phyloP scores from a whole-genome alignment of 805 yeast species.

The Candida pseudoglaebosa region DNA sequence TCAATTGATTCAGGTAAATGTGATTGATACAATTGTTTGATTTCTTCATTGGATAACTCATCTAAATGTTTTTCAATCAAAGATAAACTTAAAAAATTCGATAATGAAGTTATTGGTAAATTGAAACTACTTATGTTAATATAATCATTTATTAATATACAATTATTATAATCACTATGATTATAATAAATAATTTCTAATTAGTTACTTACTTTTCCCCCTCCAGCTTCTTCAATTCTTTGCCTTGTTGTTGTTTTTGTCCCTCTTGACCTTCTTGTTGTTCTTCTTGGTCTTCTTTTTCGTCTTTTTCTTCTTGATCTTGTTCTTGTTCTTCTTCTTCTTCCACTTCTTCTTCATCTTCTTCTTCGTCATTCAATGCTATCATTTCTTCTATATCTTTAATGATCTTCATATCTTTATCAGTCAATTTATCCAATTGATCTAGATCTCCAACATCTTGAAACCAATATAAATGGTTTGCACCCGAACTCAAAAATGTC shows the following conservation, averaged over 20 bases:
- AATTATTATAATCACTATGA: too few species aligned
- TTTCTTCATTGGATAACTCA: constrained; percentile 27
- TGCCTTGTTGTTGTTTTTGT: constrained; percentile 1
- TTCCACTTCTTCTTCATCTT: constrained; percentile 18
- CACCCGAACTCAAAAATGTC: constrained; percentile 60
- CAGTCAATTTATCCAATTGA: constrained; percentile 52
- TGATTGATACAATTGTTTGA: constrained; percentile 29
- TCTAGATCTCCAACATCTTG: constrained; percentile 71
- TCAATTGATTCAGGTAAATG: constrained; percentile 42
- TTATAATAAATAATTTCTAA: too few species aligned
- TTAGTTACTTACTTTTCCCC: constrained; percentile 13
- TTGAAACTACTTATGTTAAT: constrained; percentile 5
- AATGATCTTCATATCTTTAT: constrained; percentile 50
- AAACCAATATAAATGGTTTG: constrained; percentile 64
- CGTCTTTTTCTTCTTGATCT: constrained; percentile 5
- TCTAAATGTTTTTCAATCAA: constrained; percentile 30
- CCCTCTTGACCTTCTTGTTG: background rate
- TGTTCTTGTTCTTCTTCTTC: constrained; percentile 6
- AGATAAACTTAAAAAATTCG: constrained; percentile 31
- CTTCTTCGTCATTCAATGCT: constrained; percentile 31
- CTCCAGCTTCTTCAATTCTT: too few species aligned
- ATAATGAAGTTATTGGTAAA: constrained; percentile 27
- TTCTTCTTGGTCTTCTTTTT: constrained; percentile 4
- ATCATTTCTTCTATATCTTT: constrained; percentile 47
- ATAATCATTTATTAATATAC: too few species aligned